phyloP scores from a whole-genome alignment of 1,284 basidiomycete species.

The Apiotrichum mycotoxinovorans region DNA sequence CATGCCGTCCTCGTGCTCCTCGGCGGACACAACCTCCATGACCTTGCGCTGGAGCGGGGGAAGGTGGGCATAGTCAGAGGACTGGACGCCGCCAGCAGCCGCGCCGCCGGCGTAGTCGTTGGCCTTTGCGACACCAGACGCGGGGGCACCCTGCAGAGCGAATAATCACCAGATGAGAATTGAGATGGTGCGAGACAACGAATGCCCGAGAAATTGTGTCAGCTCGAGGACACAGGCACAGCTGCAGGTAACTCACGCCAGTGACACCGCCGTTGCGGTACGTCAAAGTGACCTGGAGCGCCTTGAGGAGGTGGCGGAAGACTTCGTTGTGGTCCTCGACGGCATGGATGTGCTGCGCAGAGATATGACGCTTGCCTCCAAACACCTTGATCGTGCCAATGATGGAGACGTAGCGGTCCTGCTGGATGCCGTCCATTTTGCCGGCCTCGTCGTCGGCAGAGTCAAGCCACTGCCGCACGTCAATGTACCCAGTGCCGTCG shows the following conservation, averaged over 20 bases:
- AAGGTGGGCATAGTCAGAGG: conserved; percentile 55
- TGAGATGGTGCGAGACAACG: too few species aligned
- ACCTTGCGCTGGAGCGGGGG: conserved; percentile 63
- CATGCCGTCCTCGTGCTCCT: conserved; percentile 56
- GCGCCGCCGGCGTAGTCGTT: conserved; percentile 39
- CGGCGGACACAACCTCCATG: conserved; percentile 58
- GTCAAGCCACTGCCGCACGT: conserved; percentile 86
- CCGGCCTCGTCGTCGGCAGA: conserved; percentile 57
- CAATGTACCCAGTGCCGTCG: conserved; percentile 84
- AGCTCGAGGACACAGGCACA: neutral
- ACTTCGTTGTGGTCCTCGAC: conserved; percentile 74
- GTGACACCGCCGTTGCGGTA: conserved; percentile 49
- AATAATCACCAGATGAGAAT: too few species aligned
- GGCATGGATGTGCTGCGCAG: conserved; percentile 66
- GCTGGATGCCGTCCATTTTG: conserved; percentile 54
- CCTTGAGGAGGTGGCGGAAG: conserved; percentile 70
- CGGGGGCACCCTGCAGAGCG: conserved; percentile 1
- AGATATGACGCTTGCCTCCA: conserved; percentile 75
- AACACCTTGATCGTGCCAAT: conserved; percentile 87
- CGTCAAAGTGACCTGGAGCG: conserved; percentile 54
- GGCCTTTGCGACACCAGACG: neutral
- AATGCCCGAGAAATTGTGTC: too few species aligned
- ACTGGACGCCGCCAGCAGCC: conserved; percentile 7
- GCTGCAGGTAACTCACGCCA: conserved; percentile 18
- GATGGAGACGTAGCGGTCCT: conserved; percentile 75